Evolutionary conservation across 2,329 filamentous ascomycete species (phyloP), one percentile per base, ranked within the genome.

Genomic region (Escovopsis sp.): DNA sequence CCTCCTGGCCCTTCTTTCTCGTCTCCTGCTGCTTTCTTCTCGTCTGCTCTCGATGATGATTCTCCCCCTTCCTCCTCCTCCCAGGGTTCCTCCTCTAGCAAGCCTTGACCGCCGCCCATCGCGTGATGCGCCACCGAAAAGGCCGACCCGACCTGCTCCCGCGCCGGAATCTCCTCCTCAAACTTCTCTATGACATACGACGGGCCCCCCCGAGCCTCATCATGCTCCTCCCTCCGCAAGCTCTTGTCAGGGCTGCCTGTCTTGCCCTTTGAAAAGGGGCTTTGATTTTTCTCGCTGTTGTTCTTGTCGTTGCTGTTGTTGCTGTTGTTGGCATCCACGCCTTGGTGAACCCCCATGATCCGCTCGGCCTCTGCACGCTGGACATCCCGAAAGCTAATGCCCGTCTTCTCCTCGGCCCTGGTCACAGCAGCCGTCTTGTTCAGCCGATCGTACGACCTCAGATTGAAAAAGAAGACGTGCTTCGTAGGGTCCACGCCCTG

Each of bases 391-490:
- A 94, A 94, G 34, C 70, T 77, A 35, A 94, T 74, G 0, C 84
- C 88, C 0, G 86, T 82, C 46, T 80, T 68, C 50, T 86, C 70
- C 52, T 94, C 87, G 38, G 82, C 75, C 46, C 79, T 71, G 45
- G 73, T 70, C 27, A 94, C 68, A 0, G 68, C 70, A 1, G 75
- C 70, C 0, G 84, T 94, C 46, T 79, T 80, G 58, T 93, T 92
- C 40, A 98, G 68, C 12, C 90, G 81, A 53, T 96, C 90, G 52
- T 93, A 98, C 2, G 81, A 86, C 15, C 90, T 73, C 28, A 98
- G 63, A 46, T 96, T 96, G 67, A 96, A 98, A 50, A 93, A 70
- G 58, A 92, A 94, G 23, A 98, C 76, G 56, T 96, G 72, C 40
- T 94, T 50, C 0, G 49, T 70, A 0, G 87, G 85, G 46, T 94